Base-by-base conservation (phyloP, 139 green algal species). In the Chlorella sorokiniana region DNA sequence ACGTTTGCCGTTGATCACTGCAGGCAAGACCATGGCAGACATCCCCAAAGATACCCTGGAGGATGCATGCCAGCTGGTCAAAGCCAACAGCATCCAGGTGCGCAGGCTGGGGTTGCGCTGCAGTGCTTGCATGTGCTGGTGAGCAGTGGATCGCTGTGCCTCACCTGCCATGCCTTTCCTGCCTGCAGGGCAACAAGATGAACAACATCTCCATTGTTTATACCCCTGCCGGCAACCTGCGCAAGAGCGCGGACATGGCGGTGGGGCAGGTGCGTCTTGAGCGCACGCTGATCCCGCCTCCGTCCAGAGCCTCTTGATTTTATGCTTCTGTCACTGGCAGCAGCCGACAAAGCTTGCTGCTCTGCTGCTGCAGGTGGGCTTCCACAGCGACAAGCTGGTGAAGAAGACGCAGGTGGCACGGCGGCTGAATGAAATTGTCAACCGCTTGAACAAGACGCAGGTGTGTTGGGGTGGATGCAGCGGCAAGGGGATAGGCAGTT, bases 41-140 rank as follows among this genome's bases (percentile, higher is more conserved):
- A 97, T 99, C 38, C 91, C 94, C 0, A 61, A 78, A 0, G 94
- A 97, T 6, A 93, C 93, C 1, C 88, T 99, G 56, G 93, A 97
- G 78, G 96, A 99, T 83, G 96, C 92, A 44, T 86, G 82, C 37
- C 95, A 98, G 89, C 89, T 99, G 45, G 95, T 98, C 29, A 99
- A 99, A 88, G 90, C 93, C 56, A 99, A 99, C 90, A 96, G 90
- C 54, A 99, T 99, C 76, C 89, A 83, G 73, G 73, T 56, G 38
- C 37, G 61, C 4, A 38, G 4, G 18, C 25, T 14, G 37, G 29
- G 35, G 63, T 40, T 70, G 7, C 25, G 62, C 31, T 38, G 62
- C 22, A 31, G 29, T 69, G 62, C 29, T 22, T 29, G 62, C 22
- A 31, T 69, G 62, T 9, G 4, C 61, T 11, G 4, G 52, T 22